Percentiles rank a stretch among this genome's conserved stretches.
Conservation (phyloP, 1,284 basidiomycete species). For the Naganishia liquefaciens region DNA sequence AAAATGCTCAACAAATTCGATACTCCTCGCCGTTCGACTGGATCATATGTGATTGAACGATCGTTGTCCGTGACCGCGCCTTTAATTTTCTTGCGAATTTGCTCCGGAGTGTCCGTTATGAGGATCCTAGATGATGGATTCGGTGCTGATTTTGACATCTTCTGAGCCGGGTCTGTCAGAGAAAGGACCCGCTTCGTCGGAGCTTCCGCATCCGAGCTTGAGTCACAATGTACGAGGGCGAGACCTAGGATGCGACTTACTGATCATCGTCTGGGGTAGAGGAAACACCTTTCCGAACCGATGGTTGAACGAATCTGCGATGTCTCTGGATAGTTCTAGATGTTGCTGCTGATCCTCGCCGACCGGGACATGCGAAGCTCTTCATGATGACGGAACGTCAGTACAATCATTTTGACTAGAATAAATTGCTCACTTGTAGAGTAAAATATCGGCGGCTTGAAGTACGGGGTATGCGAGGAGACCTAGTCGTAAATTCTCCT, state of each 20-base stretch:
- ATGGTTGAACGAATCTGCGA: constrained; percentile 79
- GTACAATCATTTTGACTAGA: no score
- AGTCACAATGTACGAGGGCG: background rate
- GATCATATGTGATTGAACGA: constrained; percentile 73
- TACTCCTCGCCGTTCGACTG: constrained; percentile 71
- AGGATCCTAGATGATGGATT: constrained; percentile 79
- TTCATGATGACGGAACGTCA: constrained; percentile 44
- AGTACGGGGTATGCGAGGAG: constrained; percentile 90
- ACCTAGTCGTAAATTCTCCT: constrained; percentile 77
- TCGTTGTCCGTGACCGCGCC: constrained; percentile 83
- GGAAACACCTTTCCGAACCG: constrained; percentile 63
- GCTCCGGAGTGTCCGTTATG: constrained; percentile 69
- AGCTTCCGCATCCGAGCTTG: constrained; percentile 57
- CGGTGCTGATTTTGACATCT: constrained; percentile 94
- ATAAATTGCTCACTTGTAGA: constrained; percentile 65
- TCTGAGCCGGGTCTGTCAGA: constrained; percentile 77
- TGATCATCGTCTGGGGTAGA: constrained; percentile 70
- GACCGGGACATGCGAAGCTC: constrained; percentile 89
- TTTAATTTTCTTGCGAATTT: constrained; percentile 72
- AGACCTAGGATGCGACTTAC: constrained; percentile 57
- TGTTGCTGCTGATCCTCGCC: constrained; percentile 96
- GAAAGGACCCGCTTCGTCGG: constrained; percentile 76
- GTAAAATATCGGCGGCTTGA: constrained; percentile 88
- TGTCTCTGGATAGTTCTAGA: constrained; percentile 79
- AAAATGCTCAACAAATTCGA: constrained; percentile 80